phyloP scores from a whole-genome alignment of 805 yeast genomes.

The Wickerhamiella kazuoi region DNA sequence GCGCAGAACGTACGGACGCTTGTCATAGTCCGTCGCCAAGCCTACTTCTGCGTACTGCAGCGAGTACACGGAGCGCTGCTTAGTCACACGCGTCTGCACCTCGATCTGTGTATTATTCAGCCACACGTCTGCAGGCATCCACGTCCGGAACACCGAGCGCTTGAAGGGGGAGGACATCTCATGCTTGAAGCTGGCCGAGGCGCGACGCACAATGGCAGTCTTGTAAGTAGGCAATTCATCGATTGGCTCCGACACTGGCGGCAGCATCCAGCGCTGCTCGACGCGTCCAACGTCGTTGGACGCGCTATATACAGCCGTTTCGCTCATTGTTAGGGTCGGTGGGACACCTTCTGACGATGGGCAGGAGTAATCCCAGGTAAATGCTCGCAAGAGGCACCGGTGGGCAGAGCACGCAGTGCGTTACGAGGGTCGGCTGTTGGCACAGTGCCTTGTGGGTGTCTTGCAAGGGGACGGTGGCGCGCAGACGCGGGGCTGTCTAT shows the following conservation, averaged over 20 bases:
- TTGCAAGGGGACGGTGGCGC: too few relatives aligned
- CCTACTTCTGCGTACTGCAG: slow-evolving; percentile 76
- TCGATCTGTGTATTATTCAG: slow-evolving; percentile 76
- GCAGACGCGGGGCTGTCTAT: too few relatives aligned
- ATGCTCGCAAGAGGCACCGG: too few relatives aligned
- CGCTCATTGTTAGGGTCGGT: too few relatives aligned
- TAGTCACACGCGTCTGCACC: slow-evolving; percentile 18
- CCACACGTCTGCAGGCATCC: slow-evolving; percentile 56
- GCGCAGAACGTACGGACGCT: slow-evolving; percentile 29
- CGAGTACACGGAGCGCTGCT: slow-evolving; percentile 29
- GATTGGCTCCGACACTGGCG: not conserved
- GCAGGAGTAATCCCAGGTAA: too few relatives aligned
- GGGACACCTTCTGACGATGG: too few relatives aligned
- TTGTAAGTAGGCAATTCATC: slow-evolving; percentile 43
- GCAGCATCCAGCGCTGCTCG: not conserved
- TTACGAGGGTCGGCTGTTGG: too few relatives aligned
- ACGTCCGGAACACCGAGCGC: slow-evolving; percentile 42
- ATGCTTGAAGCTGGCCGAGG: slow-evolving; percentile 37
- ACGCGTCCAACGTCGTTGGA: too few relatives aligned
- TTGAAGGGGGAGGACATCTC: slow-evolving; percentile 73
- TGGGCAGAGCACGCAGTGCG: too few relatives aligned
- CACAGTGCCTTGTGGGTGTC: too few relatives aligned
- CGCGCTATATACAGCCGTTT: too few relatives aligned
- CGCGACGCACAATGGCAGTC: not conserved
- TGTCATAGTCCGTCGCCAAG: slow-evolving; percentile 66